Evolutionary conservation across 1,139 yeast genomes (phyloP).

Genomic region (Saccharomycopsis hybrid): DNA sequence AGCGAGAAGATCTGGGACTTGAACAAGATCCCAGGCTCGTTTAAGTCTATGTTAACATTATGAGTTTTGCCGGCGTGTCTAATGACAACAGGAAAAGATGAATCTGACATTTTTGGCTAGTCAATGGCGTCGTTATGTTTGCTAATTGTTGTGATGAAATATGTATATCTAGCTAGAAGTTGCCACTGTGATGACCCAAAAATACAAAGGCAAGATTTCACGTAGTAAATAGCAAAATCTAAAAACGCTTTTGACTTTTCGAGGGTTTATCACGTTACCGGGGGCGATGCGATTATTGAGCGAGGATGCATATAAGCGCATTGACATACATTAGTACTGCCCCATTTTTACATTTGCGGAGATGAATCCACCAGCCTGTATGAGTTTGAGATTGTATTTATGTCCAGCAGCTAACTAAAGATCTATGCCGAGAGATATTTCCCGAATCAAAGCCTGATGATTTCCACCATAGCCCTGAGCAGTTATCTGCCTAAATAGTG

Average conservation of each 20-base stretch:
- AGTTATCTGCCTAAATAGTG: not conserved
- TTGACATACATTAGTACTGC: too few species aligned
- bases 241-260: too few species aligned
- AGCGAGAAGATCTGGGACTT: slow-evolving; percentile 63
- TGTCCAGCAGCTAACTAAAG: not conserved
- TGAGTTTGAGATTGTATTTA: too few species aligned
- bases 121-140: not conserved
- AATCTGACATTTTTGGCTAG: slow-evolving; percentile 12
- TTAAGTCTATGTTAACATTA: slow-evolving; percentile 53
- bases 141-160: not conserved
- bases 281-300: too few species aligned
- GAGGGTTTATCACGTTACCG: too few species aligned
- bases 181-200: too few species aligned
- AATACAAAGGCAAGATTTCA: too few species aligned
- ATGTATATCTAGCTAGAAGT: too few species aligned
- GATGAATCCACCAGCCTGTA: too few species aligned
- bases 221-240: too few species aligned
- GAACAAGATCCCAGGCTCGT: slow-evolving; percentile 60
- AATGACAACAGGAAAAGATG: slow-evolving; percentile 39
- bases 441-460: not conserved
- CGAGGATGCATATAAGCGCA: too few species aligned
- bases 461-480: not conserved
- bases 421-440: not conserved
- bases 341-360: too few species aligned
- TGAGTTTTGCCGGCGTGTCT: slow-evolving; percentile 83